Base-by-base conservation (phyloP, 352 stramenopile genomes). In the Globisporangium canariense region DNA sequence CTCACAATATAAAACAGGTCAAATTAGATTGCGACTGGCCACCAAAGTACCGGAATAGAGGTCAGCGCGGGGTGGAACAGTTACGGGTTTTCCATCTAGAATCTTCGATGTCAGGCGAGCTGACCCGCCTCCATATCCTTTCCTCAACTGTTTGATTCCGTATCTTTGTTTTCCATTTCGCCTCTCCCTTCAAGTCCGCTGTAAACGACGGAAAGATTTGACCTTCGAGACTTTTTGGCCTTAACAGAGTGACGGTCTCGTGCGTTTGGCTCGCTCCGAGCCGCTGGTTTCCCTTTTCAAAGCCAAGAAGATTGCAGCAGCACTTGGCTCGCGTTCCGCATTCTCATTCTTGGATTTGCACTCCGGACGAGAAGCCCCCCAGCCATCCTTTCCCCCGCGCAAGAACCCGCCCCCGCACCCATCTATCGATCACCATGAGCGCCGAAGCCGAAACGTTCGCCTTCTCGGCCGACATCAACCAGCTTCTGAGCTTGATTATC, bases 401-500 rank as follows among this genome's bases (percentile, higher is more conserved):
- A 65, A 59, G 51, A 56, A 74, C 25, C 25, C 25, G 50, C 50
- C 22, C 30, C 14, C 71, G 34, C 78, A 69, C 9, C 36, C 16
- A 25, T 13, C 60, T 28, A 28, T 28, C 25, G 25, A 62, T 57
- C 46, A 90, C 34, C 49, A 94, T 93, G 82, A 91, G 80, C 70
- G 76, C 85, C 54, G 90, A 97, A 87, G 84, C 94, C 45, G 97
- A 99, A 91, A 99, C 94, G 66, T 99, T 99, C 75, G 97, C 97
- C 72, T 99, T 99, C 87, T 98, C 91, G 64, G 97, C 98, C 66
- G 98, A 99, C 79, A 99, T 99, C 89, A 99, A 99, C 86, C 98
- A 99, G 88, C 89, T 99, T 58, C 81, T 99, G 78, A 98, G 91
- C 70, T 79, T 99, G 72, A 99, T 97, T 79, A 97, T 97, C 72